A percentile compares a stretch with the other conserved stretches of the same genome.
These are phyloP conservation scores for Suhomyces bribrorum DNA, from an alignment of 1,139 yeast species.

Conservation along the genomic window DNA sequence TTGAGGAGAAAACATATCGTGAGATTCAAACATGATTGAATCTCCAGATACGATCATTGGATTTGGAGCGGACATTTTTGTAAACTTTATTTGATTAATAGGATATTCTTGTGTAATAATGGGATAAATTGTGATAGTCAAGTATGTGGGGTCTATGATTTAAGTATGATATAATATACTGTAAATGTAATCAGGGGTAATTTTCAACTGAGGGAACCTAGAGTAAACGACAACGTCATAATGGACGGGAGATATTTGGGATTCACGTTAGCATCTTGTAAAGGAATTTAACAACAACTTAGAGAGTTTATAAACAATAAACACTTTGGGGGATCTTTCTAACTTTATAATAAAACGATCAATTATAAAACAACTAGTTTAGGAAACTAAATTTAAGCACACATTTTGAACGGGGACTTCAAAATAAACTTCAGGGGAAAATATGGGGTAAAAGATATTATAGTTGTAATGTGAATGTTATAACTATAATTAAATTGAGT, in stretches of 20 bases:
- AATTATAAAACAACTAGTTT: constrained; percentile 8
- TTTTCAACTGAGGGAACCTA: constrained; percentile 8
- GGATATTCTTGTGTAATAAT: constrained; percentile 3
- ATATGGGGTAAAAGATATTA: constrained; percentile 9
- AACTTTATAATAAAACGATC: constrained; percentile 13
- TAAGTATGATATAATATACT: neutral
- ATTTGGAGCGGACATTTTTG: constrained; percentile 26
- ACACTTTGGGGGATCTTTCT: constrained; percentile 10
- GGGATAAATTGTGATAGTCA: constrained; percentile 4
- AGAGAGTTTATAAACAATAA: constrained; percentile 11
- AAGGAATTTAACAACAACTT: constrained; percentile 20
- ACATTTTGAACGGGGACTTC: constrained; percentile 26
- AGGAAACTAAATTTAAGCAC: constrained; percentile 33
- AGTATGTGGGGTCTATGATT: too few species aligned
- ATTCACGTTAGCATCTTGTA: constrained; percentile 18
- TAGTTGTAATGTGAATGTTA: constrained; percentile 2
- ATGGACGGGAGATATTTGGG: constrained; percentile 25
- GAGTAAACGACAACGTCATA: constrained; percentile 28
- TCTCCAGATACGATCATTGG: constrained; percentile 32
- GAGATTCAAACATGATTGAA: constrained; percentile 32
- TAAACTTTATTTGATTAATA: constrained; percentile 6
- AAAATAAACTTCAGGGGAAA: constrained; percentile 11
- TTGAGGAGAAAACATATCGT: constrained; percentile 20
- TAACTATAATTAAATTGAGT: neutral
- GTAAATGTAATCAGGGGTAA: constrained; percentile 1